Evolutionary conservation across 2,329 filamentous ascomycete genomes (phyloP), one percentile per base, ranked within the genome.

Genomic region (Cercospora berteroae): DNA sequence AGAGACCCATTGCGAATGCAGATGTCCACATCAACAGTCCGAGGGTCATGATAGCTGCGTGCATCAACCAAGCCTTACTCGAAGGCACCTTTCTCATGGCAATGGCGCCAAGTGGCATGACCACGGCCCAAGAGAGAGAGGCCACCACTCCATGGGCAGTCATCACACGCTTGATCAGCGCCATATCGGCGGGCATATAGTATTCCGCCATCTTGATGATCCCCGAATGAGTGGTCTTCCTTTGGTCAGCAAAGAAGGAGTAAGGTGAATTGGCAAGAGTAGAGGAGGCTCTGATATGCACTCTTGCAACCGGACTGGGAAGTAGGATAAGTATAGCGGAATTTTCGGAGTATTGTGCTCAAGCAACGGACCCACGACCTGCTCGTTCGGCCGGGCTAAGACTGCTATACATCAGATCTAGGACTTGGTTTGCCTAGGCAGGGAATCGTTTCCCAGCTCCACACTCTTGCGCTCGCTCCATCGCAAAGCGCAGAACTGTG

Each of bases 1-100:
- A 67, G 27, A 87, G 74, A 4, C 86, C 86, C 1, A 87, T 73
- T 1, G 81, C 84, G 61, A 86, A 80, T 0, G 82, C 85, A 1
- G 80, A 80, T 60, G 84, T 80, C 60, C 80, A 82, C 39, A 86
- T 69, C 4, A 81, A 55, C 61, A 85, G 80, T 3, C 81, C 81
- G 61, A 86, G 75, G 1, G 82, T 64, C 69, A 88, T 86, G 61
- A 85, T 78, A 0, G 74, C 75, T 13, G 76, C 81, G 63, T 83
- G 81, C 16, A 82, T 72, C 77, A 79, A 79, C 25, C 81, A 73
- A 5, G 82, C 71, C 9, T 80, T 80, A 2, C 78, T 76, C 70
- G 83, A 82, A 7, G 79, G 81, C 5, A 78, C 76, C 0, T 82
- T 72, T 12, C 81, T 78, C 64, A 83, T 81, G 8, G 77, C 74